Base-by-base conservation (phyloP, 2,329 filamentous ascomycete species). In the Fusarium decemcellulare region DNA sequence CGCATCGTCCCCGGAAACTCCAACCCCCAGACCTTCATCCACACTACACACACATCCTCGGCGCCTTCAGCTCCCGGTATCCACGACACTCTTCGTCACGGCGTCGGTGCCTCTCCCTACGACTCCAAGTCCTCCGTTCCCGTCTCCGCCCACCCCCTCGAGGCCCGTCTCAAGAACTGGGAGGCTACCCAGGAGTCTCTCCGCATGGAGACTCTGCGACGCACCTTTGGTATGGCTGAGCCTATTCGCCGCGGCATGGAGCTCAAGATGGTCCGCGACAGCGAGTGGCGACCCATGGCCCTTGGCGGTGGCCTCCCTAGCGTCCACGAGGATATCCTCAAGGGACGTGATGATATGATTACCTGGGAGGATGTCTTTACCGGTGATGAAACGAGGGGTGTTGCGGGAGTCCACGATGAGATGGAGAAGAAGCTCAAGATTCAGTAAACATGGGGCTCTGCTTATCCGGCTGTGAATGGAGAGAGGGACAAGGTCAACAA, bases 241-340 rank as follows among this genome's bases (percentile, higher is more conserved):
- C 96, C 96, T 4, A 90, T 98, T 75, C 90, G 94, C 61, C 90
- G 95, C 58, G 93, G 92, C 66, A 98, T 99, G 96, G 96, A 99
- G 86, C 87, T 97, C 80, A 93, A 94, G 88, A 95, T 97, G 78
- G 91, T 93, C 16, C 85, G 89, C 67, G 90, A 92, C 65, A 92
- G 93, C 70, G 90, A 93, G 81, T 97, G 94, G 92, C 87, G 90
- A 76, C 94, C 94, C 51, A 83, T 89, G 74, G 90, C 88, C 47
- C 84, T 97, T 59, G 89, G 91, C 39, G 81, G 84, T 55, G 83
- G 77, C 72, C 81, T 84, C 50, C 86, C 88, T 11, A 90, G 90
- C 76, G 86, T 98, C 54, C 95, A 98, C 83, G 93, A 94, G 84
- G 95, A 98, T 79, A 94, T 99, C 68, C 83, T 99, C 76, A 87